Base-by-base conservation (phyloP, 139 green algal genomes). In the Auxenochlorella pyrenoidosa region DNA sequence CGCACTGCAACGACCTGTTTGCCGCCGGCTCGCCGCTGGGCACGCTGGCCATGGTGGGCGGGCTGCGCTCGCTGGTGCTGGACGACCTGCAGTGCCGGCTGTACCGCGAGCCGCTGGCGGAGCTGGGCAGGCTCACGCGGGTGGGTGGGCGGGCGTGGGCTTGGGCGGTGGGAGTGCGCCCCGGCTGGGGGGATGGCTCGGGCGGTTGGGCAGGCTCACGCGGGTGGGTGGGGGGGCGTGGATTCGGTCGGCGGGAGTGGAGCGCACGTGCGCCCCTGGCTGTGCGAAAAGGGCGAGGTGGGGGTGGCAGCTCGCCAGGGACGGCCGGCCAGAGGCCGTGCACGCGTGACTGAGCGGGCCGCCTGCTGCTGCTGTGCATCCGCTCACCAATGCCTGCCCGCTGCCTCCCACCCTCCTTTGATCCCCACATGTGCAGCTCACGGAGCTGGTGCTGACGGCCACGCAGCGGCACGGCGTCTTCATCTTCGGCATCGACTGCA, bases 1-100 rank as follows among this genome's bases (percentile, higher is more conserved):
- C 85, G 82, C 90, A 93, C 79, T 95, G 92, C 90, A 93, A 94
- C 80, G 92, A 95, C 85, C 78, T 93, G 34, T 90, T 94, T 32
- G 75, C 30, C 4, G 15, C 59, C 30, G 90, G 82, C 40, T 83
- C 86, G 36, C 77, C 83, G 4, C 80, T 91, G n/a, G 70, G 66
- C 24, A 88, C 86, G 3, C 87, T 93, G 3, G 85, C 86, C 44
- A 66, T 85, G 63, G n/a, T 51, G 4, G 70, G 80, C 59, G 36
- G 60, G 41, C 84, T 96, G 75, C 82, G 84, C 13, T 16, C 66
- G 18, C 90, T 95, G 60, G 36, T 40, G 22, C 87, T 95, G 38
- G 91, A 95, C 83, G 91, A 89, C 60, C 77, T 94, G 66, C 91
- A 93, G 41, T 93, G 89, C 88, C 81, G 82, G 26, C 6, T 94